A percentile compares a stretch with the other conserved stretches of the same genome.
Evolutionary conservation across 805 yeast genomes (phyloP).

Genomic region (Metschnikowia santaceciliae): DNA sequence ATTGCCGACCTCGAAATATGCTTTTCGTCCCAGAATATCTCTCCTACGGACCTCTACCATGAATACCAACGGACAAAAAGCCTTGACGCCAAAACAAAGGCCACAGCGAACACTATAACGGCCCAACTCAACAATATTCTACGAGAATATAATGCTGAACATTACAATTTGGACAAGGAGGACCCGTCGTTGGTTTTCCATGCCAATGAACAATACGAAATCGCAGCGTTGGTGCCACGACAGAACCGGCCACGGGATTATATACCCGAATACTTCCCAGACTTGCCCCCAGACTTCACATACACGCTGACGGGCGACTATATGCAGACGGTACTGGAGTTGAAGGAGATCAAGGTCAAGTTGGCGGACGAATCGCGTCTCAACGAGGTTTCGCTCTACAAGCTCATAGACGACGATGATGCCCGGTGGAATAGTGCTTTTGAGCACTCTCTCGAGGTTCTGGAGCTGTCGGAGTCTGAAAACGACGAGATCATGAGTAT

Average conservation of each 20-base stretch:
- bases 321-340: slow-evolving; percentile 60
- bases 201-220: slow-evolving; percentile 47
- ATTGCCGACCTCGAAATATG: slow-evolving; percentile 48
- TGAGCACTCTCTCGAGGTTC: slow-evolving; percentile 22
- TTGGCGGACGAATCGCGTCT: slow-evolving; percentile 76
- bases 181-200: slow-evolving; percentile 51
- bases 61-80: slow-evolving; percentile 23
- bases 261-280: slow-evolving; percentile 78
- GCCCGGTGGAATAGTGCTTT: slow-evolving; percentile 25
- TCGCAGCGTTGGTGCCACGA: slow-evolving; percentile 54
- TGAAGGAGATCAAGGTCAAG: slow-evolving; percentile 63
- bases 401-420: slow-evolving; percentile 45
- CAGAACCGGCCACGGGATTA: slow-evolving; percentile 37
- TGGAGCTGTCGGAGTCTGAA: slow-evolving; percentile 17
- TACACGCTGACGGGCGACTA: slow-evolving; percentile 73
- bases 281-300: slow-evolving; percentile 91
- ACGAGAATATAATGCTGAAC: slow-evolving; percentile 16
- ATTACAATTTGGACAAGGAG: slow-evolving; percentile 26
- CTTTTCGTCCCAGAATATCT: slow-evolving; percentile 40
- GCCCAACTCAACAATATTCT: slow-evolving; percentile 9
- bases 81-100: slow-evolving; percentile 3
- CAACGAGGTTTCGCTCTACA: slow-evolving; percentile 74
- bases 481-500: slow-evolving; percentile 24
- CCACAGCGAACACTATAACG: slow-evolving; percentile 6
- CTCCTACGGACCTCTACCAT: slow-evolving; percentile 34